A percentile compares a stretch with the other conserved stretches of the same genome.
Evolutionary conservation across 371 early-diverging fungal genomes (phyloP).

Genomic region (Mucor irregularis): DNA sequence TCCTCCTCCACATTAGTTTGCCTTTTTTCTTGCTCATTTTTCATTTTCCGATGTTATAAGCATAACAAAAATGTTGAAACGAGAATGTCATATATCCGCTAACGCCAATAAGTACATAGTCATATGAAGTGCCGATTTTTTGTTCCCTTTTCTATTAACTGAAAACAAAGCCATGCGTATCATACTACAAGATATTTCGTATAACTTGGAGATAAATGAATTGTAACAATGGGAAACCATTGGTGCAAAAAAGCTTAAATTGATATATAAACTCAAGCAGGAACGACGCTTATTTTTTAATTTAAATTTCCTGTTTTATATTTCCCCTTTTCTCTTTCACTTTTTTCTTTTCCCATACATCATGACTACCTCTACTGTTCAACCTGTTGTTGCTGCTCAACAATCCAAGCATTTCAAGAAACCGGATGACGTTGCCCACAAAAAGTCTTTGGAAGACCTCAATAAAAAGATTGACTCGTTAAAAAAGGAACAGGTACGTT

Average conservation of each 20-base stretch:
- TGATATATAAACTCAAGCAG: neutral
- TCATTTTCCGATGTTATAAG: too few relatives aligned
- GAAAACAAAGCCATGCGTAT: too few relatives aligned
- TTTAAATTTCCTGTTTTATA: neutral
- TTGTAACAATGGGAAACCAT: too few relatives aligned
- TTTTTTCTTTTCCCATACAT: neutral
- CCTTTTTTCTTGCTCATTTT: neutral
- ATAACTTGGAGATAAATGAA: too few relatives aligned
- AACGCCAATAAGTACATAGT: too few relatives aligned
- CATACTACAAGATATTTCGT: too few relatives aligned
- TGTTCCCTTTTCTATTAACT: too few relatives aligned
- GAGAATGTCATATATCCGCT: too few relatives aligned
- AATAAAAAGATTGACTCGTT: slow-evolving; percentile 57
- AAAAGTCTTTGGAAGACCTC: slow-evolving; percentile 50
- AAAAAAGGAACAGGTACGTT: slow-evolving; percentile 55
- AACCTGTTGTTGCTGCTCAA: slow-evolving; percentile 19
- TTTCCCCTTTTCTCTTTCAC: slow-evolving; percentile 6
- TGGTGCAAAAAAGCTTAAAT: too few relatives aligned
- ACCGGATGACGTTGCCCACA: slow-evolving; percentile 51
- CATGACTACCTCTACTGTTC: neutral
- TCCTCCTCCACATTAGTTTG: too few relatives aligned
- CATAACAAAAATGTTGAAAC: too few relatives aligned
- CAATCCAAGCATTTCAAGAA: slow-evolving; percentile 45
- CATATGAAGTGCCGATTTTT: too few relatives aligned
- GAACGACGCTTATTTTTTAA: neutral